Percentiles rank a stretch among this genome's conserved stretches.
These are phyloP conservation scores for Phaeotremella fagi DNA, from an alignment of 768 basidiomycete genomes.

Conservation along the genomic window DNA sequence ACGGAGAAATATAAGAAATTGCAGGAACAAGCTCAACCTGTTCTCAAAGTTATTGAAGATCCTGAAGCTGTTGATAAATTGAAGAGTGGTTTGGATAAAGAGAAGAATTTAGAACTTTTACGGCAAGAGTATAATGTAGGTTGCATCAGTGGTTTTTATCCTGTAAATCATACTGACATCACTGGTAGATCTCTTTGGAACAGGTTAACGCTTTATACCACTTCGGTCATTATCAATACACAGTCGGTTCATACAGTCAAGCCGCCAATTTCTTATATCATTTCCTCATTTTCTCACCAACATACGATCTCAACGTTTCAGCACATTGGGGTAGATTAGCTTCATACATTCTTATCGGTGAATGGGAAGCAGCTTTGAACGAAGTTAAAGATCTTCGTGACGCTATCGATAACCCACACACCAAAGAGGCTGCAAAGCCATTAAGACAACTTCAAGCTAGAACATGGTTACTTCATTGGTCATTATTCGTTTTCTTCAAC, in stretches of 20 bases:
- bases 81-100: constrained; percentile 77
- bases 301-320: constrained; percentile 85
- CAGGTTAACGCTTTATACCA: constrained; percentile 95
- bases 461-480: constrained; percentile 97
- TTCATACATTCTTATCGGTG: constrained; percentile 88
- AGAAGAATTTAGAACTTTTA: constrained; percentile 89
- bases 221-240: constrained; percentile 97
- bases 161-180: neutral
- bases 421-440: constrained; percentile 42
- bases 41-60: constrained; percentile 92
- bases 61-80: constrained; percentile 91
- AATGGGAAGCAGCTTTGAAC: constrained; percentile 90
- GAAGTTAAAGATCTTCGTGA: constrained; percentile 95
- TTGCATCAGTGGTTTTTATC: constrained; percentile 12
- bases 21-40: constrained; percentile 83
- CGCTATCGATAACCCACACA: constrained; percentile 61
- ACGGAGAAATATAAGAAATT: constrained; percentile 77
- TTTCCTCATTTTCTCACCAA: constrained; percentile 94
- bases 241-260: constrained; percentile 94
- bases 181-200: constrained; percentile 73
- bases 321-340: constrained; percentile 99
- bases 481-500: constrained; percentile 97
- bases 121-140: constrained; percentile 85
- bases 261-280: constrained; percentile 98
- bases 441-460: constrained; percentile 85